Evolutionary conservation across 768 basidiomycete genomes (phyloP), one percentile per base, ranked within the genome.

Genomic region (Gloeophyllum trabeum): DNA sequence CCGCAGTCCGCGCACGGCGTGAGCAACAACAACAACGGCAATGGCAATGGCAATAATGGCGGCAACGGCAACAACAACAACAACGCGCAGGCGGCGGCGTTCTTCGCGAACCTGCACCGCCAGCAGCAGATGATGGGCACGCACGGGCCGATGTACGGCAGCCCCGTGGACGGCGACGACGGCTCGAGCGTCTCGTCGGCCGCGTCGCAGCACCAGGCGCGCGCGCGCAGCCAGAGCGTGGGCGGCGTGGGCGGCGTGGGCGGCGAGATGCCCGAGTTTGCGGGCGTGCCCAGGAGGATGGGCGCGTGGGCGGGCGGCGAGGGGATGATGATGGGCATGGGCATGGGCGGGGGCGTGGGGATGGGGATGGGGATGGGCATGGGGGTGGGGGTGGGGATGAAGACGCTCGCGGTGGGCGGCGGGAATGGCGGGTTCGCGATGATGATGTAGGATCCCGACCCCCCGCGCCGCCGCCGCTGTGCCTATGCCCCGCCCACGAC

Each of bases 151-250:
- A 39, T 51, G 39, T 58, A 57, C 49, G 56, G 51, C 44, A 55
- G 51, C 28, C 52, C 62, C 23, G 45, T 51, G 24, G 66, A 67
- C 50, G 57, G 56, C 3, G 66, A 69, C 39, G 66, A 68, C 42
- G 35, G 56, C 0, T 61, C 64, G 2, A 64, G 61, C 13, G 61
- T 67, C 18, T 53, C 61, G 18, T 69, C 67, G 20, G 58, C 16
- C 28, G 10, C 10, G 16, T 32, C 28, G 10, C 28, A 16, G 10
- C 10, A 32, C 28, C n/a, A n/a, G n/a, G n/a, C n/a, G n/a, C n/a
- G n/a, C n/a, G n/a, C n/a, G n/a, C n/a, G n/a, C n/a, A n/a, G n/a
- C n/a, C n/a, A n/a, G n/a, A n/a, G n/a, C n/a, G n/a, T n/a, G n/a
- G n/a, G n/a, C n/a, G n/a, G n/a, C n/a, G n/a, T n/a, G n/a, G n/a